These are phyloP conservation scores for Digitaria exilis DNA, from an alignment of 202 grass and related monocot species.

Conservation along the genomic window DNA sequence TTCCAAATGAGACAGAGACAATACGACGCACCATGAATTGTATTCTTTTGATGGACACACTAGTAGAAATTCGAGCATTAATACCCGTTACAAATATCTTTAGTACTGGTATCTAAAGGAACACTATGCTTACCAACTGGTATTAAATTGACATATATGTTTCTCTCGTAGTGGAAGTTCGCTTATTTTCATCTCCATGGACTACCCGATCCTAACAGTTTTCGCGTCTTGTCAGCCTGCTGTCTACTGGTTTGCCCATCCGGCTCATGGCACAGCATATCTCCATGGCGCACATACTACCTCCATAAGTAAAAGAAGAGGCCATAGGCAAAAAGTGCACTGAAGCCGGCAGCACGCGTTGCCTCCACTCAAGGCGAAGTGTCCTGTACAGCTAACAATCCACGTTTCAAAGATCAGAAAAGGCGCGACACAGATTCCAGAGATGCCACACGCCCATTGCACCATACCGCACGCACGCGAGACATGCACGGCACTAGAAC, in stretches of 20 bases:
- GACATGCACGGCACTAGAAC: constrained; percentile 43
- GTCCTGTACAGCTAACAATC: constrained; percentile 40
- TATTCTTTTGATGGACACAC: neutral
- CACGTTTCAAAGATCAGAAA: constrained; percentile 44
- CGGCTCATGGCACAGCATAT: neutral
- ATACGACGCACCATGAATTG: neutral
- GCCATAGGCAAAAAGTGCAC: constrained; percentile 44
- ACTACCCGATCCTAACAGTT: neutral
- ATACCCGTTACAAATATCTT: too few relatives aligned
- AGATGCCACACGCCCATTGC: constrained; percentile 38
- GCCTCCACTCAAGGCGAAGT: constrained; percentile 52
- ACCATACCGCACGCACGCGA: constrained; percentile 13
- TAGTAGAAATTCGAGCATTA: too few relatives aligned
- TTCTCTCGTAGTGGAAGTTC: too few relatives aligned
- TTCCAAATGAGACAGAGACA: too few relatives aligned
- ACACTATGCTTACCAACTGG: too few relatives aligned
- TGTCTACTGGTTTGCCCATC: neutral
- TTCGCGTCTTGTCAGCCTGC: neutral
- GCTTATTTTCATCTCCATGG: neutral
- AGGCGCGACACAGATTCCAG: constrained; percentile 25
- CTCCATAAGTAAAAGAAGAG: neutral
- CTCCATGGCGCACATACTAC: neutral
- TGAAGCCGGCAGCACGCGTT: constrained; percentile 49
- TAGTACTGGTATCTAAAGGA: too few relatives aligned
- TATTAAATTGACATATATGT: too few relatives aligned